Base-by-base conservation (phyloP, 2,329 filamentous ascomycete genomes). In the Tricladium varicosporioides region DNA sequence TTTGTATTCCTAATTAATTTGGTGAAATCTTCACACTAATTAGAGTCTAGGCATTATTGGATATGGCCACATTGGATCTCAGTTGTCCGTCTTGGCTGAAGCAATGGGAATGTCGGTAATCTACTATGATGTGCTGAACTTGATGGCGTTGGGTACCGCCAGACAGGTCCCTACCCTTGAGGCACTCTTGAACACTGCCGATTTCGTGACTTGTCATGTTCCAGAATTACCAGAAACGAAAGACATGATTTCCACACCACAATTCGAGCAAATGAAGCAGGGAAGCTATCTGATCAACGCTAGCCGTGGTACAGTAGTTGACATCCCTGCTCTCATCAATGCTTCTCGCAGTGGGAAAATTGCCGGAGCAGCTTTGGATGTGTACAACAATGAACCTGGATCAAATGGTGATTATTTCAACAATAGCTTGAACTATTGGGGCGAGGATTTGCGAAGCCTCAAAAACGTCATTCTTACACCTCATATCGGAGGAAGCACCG, bases 51-150 rank as follows among this genome's bases (percentile, higher is more conserved):
- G 90, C 61, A 97, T 99, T 69, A 86, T 99, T 63, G 94, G 94
- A 31, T 99, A 99, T 70, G 94, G 94, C 60, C 94, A 99, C 72
- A 97, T 99, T 71, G 94, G 94, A 61, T 92, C 91, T 51, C 94
- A 99, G 75, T 78, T 99, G 62, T 97, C 92, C 0, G 94, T 99
- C 44, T 79, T 99, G 62, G 92, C 94, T 27, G 94, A 99, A 75
- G 86, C 93, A 19, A 96, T 99, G 92, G 94, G 94, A 50, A 97
- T 99, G 93, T 86, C 82, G 14, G 94, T 99, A 69, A 92, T 97
- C 68, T 99, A 97, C 80, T 97, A 95, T 74, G 94, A 99, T 73
- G 86, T 96, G 5, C 76, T 96, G 61, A 96, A 92, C 65, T 81
- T 97, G 65, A 99, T 99, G 94, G 89, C 89, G 46, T 78, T 99